Evolutionary conservation across 129 eudicot genomes (phyloP).

Genomic region (Scalesia atractyloides): DNA sequence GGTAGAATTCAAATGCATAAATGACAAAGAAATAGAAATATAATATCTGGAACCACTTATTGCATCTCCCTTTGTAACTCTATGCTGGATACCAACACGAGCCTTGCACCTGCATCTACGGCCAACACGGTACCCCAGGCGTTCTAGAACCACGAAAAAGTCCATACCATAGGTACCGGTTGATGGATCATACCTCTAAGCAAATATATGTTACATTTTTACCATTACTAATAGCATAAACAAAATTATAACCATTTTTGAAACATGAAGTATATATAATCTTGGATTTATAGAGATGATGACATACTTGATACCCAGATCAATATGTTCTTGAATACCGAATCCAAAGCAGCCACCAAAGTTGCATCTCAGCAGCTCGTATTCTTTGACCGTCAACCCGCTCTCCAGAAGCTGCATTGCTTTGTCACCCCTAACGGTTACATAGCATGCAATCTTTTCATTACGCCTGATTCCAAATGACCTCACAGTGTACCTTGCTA

Average conservation of each 20-base stretch:
- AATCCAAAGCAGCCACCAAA: constrained; percentile 49
- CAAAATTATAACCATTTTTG: too few species aligned
- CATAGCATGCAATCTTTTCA: too few species aligned
- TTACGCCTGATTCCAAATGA: too few species aligned
- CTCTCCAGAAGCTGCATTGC: constrained; percentile 43
- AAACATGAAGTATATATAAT: too few species aligned
- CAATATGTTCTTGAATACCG: constrained; percentile 48
- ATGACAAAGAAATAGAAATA: too few species aligned
- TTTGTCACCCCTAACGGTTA: too few species aligned
- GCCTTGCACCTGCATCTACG: constrained; percentile 37
- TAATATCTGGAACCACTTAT: too few species aligned
- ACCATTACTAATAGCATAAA: background rate
- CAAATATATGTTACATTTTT: background rate
- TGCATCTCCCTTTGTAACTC: too few species aligned
- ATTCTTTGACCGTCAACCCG: constrained; percentile 46
- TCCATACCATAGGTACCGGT: constrained; percentile 58
- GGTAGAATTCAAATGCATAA: background rate
- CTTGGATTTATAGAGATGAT: background rate
- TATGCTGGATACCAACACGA: too few species aligned
- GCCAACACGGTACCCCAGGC: constrained; percentile 46
- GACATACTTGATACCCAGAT: constrained; percentile 48
- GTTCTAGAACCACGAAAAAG: constrained; percentile 42
- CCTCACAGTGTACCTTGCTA: too few species aligned
- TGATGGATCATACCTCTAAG: constrained; percentile 41
- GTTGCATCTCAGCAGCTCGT: constrained; percentile 42